Evolutionary conservation across 352 stramenopile genomes (phyloP).

Genomic region (Phytophthora pluvialis): DNA sequence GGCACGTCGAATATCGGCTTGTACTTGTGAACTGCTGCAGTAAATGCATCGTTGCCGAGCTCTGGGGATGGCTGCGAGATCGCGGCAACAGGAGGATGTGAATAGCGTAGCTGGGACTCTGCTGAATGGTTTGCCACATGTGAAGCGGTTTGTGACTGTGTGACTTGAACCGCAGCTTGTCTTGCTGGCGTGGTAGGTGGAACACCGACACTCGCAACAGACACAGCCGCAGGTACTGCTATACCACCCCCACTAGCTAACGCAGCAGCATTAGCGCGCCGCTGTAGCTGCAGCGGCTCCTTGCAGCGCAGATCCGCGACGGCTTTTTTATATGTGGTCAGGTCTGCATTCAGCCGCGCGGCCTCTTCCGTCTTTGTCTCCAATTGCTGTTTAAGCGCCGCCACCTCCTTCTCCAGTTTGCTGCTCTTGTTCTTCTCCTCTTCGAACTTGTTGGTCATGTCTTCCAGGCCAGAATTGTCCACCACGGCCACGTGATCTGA

Average conservation of each 20-base stretch:
- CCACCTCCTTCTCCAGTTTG: slow-evolving; percentile 58
- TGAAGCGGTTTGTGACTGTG: slow-evolving; percentile 1
- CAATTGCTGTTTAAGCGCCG: slow-evolving; percentile 46
- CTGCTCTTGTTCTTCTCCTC: slow-evolving; percentile 54
- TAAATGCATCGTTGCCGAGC: slow-evolving; percentile 6
- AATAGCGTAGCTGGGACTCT: neutral
- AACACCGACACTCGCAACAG: neutral
- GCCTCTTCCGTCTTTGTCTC: slow-evolving; percentile 33
- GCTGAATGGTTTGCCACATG: neutral
- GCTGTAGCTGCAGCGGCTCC: slow-evolving; percentile 9
- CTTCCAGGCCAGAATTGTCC: slow-evolving; percentile 70
- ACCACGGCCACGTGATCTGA: slow-evolving; percentile 78
- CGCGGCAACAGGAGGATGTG: neutral
- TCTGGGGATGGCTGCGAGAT: neutral
- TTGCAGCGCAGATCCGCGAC: slow-evolving; percentile 35
- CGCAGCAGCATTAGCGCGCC: neutral
- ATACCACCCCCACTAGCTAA: neutral
- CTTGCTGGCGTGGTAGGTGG: neutral
- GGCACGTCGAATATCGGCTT: slow-evolving; percentile 44
- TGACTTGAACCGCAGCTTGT: neutral
- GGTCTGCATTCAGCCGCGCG: slow-evolving; percentile 28
- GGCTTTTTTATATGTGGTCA: slow-evolving; percentile 41
- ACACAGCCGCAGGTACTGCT: neutral
- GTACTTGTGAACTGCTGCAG: slow-evolving; percentile 39
- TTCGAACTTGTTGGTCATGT: slow-evolving; percentile 66